Conservation (phyloP, 1,139 yeast genomes). For the Yamadazyma dendronema region DNA sequence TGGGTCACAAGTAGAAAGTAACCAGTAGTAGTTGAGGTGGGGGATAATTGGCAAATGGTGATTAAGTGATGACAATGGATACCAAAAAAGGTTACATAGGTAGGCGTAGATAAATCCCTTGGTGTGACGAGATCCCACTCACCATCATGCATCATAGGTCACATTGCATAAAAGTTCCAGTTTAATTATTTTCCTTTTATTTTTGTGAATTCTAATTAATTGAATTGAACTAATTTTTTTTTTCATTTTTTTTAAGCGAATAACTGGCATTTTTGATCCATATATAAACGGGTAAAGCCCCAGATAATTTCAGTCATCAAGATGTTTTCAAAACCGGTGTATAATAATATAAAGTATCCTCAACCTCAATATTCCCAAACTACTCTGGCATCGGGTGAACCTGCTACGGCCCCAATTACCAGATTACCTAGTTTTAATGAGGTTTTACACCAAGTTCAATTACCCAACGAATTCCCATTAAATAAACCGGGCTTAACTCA, state of each 20-base stretch:
- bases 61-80: no score
- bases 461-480: slow-evolving; percentile 27
- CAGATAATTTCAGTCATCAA: no score
- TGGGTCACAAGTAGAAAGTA: no score
- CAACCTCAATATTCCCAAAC: slow-evolving; percentile 14
- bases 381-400: slow-evolving; percentile 5
- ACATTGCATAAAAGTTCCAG: not conserved
- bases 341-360: slow-evolving; percentile 17
- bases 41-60: no score
- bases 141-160: not conserved
- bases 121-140: not conserved
- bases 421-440: slow-evolving; percentile 39
- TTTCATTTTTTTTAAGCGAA: not conserved
- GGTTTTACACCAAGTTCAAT: slow-evolving; percentile 35
- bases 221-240: not conserved
- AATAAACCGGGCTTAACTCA: no score
- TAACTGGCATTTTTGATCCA: not conserved
- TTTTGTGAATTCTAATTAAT: not conserved
- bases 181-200: not conserved
- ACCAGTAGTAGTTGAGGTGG: no score
- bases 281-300: not conserved
- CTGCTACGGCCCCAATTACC: slow-evolving; percentile 9
- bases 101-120: not conserved
- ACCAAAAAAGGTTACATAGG: no score
- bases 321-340: slow-evolving; percentile 18